phyloP scores from a whole-genome alignment of 345 rosid species.

The Ceriops decandra region DNA sequence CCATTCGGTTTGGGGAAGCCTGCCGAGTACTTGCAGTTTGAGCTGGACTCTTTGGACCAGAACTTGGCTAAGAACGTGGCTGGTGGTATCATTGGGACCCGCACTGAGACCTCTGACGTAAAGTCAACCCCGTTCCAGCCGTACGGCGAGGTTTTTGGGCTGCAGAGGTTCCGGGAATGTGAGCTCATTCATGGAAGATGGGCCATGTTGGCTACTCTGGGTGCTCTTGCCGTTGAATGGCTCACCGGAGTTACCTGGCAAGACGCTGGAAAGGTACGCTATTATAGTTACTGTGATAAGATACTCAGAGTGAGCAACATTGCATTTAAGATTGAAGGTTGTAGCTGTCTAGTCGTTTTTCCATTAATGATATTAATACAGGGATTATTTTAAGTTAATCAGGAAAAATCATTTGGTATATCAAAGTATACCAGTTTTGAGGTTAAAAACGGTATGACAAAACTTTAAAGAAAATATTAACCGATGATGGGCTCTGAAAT shows the following conservation, averaged over 20 bases:
- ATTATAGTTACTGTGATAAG: neutral
- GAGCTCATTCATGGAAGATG: conserved; percentile 77
- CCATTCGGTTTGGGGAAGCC: conserved; percentile 74
- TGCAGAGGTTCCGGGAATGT: conserved; percentile 74
- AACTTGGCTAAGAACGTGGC: conserved; percentile 60
- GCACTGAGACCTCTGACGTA: conserved; percentile 42
- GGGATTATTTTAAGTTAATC: no score
- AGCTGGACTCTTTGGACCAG: conserved; percentile 69
- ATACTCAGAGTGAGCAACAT: no score
- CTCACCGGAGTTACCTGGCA: conserved; percentile 83
- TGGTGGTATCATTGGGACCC: conserved; percentile 62
- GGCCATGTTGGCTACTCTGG: conserved; percentile 84
- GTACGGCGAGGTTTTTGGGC: conserved; percentile 66
- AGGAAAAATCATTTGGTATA: no score
- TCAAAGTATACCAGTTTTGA: no score
- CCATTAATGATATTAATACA: no score
- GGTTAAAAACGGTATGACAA: no score
- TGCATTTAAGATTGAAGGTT: no score
- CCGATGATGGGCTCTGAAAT: no score
- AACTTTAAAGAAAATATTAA: no score
- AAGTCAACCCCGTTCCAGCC: conserved; percentile 69
- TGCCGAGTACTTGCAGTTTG: conserved; percentile 68
- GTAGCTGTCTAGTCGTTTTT: no score
- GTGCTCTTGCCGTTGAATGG: conserved; percentile 65
- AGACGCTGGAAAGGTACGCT: conserved; percentile 74